These are phyloP conservation scores for Nepenthes alata DNA, from an alignment of 179 eudicot species.

Conservation along the genomic window DNA sequence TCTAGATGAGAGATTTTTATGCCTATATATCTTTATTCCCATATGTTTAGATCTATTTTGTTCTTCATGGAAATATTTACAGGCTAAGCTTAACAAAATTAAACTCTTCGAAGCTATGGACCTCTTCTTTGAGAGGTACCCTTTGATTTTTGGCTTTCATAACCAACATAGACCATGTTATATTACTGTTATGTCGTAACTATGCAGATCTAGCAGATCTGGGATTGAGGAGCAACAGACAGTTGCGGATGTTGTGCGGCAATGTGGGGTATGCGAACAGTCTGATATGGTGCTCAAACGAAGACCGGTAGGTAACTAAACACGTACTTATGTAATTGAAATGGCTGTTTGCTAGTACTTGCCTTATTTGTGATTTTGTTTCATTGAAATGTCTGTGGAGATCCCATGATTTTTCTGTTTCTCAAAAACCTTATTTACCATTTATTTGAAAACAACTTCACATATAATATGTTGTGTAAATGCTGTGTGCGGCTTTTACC, in stretches of 20 bases:
- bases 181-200: conserved; percentile 3
- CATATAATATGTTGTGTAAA: no score
- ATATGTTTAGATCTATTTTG: neutral
- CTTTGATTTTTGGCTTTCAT: conserved; percentile 6
- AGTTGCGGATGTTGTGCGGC: conserved; percentile 52
- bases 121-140: conserved; percentile 72
- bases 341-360: no score
- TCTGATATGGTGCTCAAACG: conserved; percentile 79
- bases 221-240: conserved; percentile 44
- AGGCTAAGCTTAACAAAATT: conserved; percentile 70
- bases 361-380: no score
- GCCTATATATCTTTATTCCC: neutral
- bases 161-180: neutral
- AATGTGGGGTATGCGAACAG: conserved; percentile 62
- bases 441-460: no score
- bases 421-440: no score
- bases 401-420: no score
- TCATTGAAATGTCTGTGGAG: no score
- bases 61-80: conserved; percentile 11
- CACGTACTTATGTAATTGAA: no score
- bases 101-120: conserved; percentile 88
- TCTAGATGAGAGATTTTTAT: no score
- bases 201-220: conserved; percentile 54
- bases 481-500: no score
- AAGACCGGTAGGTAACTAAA: conserved; percentile 44